Conservation (phyloP, 345 rosid species). For the Raphanus raphanistrum region DNA sequence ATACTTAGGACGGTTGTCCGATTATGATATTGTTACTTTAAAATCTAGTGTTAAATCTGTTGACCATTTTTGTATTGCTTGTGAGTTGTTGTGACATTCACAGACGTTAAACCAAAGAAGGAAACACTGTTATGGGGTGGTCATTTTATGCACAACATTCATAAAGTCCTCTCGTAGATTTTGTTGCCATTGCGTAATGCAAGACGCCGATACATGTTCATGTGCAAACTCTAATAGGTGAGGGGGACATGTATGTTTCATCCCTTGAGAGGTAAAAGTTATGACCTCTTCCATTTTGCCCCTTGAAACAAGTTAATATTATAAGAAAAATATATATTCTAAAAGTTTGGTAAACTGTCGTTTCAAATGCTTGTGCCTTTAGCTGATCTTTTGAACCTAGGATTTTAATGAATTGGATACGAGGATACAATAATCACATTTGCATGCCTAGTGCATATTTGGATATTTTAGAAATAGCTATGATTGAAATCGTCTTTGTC, state of each 20-base stretch:
- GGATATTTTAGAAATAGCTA: neutral
- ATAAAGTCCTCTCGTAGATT: neutral
- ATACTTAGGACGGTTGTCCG: neutral
- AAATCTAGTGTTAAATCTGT: too few species aligned
- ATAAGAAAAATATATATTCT: neutral
- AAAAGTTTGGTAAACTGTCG: neutral
- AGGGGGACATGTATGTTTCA: neutral
- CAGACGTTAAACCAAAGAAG: neutral
- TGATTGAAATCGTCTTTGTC: neutral
- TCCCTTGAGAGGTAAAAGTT: conserved; percentile 17
- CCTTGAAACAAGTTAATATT: neutral
- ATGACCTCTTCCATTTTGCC: neutral
- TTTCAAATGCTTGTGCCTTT: conserved; percentile 1
- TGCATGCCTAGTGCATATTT: neutral
- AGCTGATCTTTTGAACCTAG: neutral
- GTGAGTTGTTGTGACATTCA: neutral
- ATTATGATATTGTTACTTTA: neutral
- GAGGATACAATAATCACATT: neutral
- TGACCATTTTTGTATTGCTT: neutral
- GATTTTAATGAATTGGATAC: neutral
- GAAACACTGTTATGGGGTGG: neutral
- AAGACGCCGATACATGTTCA: neutral
- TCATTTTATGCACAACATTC: neutral
- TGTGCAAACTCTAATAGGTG: neutral
- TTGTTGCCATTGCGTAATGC: neutral